phyloP scores from a whole-genome alignment of 768 basidiomycete species.

The Rhodotorula sphaerocarpa region DNA sequence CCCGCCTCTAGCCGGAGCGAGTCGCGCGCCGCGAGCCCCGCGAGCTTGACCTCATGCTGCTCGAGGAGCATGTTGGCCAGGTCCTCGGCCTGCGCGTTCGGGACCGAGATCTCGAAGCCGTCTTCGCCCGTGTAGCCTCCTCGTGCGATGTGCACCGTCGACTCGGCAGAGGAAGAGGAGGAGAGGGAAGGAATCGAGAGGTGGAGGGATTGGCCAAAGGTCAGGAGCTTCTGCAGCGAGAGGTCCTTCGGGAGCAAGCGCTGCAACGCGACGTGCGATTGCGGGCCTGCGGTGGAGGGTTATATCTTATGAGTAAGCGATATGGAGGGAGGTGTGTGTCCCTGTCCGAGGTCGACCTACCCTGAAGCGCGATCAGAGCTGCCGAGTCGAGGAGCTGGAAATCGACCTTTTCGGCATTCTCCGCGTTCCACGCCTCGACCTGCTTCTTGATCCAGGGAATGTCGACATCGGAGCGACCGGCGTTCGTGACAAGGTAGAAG shows the following conservation, averaged over 20 bases:
- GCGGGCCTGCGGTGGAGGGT: constrained; percentile 55
- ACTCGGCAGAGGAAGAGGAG: too few species aligned
- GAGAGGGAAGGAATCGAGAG: constrained; percentile 58
- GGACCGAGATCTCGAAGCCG: constrained; percentile 62
- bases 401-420: constrained; percentile 53
- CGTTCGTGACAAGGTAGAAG: constrained; percentile 95
- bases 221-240: constrained; percentile 50
- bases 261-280: constrained; percentile 72
- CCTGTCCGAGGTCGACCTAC: constrained; percentile 43
- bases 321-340: not conserved
- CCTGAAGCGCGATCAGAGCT: constrained; percentile 87
- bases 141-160: constrained; percentile 59
- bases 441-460: constrained; percentile 64
- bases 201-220: constrained; percentile 77
- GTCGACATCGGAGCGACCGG: constrained; percentile 73
- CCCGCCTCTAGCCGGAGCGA: constrained; percentile 91
- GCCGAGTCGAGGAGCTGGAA: constrained; percentile 71
- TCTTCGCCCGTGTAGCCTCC: constrained; percentile 99
- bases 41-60: constrained; percentile 56
- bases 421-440: constrained; percentile 68
- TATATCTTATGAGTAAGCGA: too few species aligned
- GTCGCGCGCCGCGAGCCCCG: constrained; percentile 86
- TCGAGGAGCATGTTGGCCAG: constrained; percentile 29
- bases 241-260: constrained; percentile 21
- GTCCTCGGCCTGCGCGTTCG: constrained; percentile 12